Evolutionary conservation across 768 basidiomycete species (phyloP).

Genomic region (Suillus variegatus): DNA sequence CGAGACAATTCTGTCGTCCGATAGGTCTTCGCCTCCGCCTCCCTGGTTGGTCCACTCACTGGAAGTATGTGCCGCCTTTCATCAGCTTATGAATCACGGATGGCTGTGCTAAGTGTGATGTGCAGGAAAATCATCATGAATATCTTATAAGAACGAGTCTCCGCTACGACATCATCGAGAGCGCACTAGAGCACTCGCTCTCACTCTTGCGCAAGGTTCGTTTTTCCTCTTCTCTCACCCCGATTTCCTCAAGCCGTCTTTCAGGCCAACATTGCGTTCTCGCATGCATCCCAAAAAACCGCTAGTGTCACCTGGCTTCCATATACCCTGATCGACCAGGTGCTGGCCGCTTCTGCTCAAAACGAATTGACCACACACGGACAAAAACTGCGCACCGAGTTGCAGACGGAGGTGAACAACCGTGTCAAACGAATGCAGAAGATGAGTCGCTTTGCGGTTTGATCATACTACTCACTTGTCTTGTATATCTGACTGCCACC

Average conservation of each 20-base stretch:
- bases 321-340: slow-evolving; percentile 82
- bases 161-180: slow-evolving; percentile 75
- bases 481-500: background rate
- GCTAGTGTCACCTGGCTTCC: slow-evolving; percentile 77
- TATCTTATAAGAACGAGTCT: slow-evolving; percentile 79
- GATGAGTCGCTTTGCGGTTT: slow-evolving; percentile 41
- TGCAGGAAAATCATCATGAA: slow-evolving; percentile 74
- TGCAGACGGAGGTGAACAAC: slow-evolving; percentile 61
- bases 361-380: slow-evolving; percentile 48
- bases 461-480: background rate
- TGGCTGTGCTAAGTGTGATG: background rate
- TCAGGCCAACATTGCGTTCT: slow-evolving; percentile 55
- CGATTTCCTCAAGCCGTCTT: slow-evolving; percentile 9
- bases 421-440: slow-evolving; percentile 73
- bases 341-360: slow-evolving; percentile 64
- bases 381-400: slow-evolving; percentile 42
- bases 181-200: slow-evolving; percentile 73
- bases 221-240: slow-evolving; percentile 16
- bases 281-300: slow-evolving; percentile 51
- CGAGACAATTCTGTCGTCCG: slow-evolving; percentile 73
- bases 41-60: slow-evolving; percentile 82
- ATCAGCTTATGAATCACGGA: slow-evolving; percentile 2
- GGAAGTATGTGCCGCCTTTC: slow-evolving; percentile 46
- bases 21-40: slow-evolving; percentile 64
- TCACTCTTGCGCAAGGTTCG: slow-evolving; percentile 74